Conservation (phyloP, 441 rosid genomes). For the Croton setiger region DNA sequence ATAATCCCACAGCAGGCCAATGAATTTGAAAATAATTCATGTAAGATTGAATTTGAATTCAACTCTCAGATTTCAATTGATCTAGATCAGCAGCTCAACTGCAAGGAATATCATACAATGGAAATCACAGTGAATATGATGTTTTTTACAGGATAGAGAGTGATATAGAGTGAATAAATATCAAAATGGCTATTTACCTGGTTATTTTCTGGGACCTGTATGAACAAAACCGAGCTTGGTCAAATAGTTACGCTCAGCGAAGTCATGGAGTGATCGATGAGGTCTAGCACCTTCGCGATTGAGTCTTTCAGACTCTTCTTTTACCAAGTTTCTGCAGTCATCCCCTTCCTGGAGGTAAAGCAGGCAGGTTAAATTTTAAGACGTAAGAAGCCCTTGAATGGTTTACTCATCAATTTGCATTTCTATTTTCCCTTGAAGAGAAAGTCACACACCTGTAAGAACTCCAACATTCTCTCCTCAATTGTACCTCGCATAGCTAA, state of each 20-base stretch:
- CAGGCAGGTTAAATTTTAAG: background rate
- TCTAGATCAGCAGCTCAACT: background rate
- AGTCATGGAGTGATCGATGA: slow-evolving; percentile 73
- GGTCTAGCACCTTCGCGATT: slow-evolving; percentile 43
- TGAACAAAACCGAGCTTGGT: slow-evolving; percentile 61
- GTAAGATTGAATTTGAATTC: background rate
- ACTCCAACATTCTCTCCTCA: slow-evolving; percentile 89
- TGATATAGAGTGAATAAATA: background rate
- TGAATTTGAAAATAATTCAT: background rate
- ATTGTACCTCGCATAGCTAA: slow-evolving; percentile 88
- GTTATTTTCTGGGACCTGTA: slow-evolving; percentile 28
- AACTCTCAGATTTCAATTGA: background rate
- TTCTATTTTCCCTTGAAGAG: background rate
- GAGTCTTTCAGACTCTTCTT: slow-evolving; percentile 41
- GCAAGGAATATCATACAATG: background rate
- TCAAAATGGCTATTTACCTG: slow-evolving; percentile 4
- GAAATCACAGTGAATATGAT: background rate
- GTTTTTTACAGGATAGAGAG: background rate
- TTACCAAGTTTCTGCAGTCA: slow-evolving; percentile 47
- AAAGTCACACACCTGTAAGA: slow-evolving; percentile 53
- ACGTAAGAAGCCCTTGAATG: background rate
- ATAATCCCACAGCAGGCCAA: background rate
- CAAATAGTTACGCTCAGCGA: slow-evolving; percentile 82
- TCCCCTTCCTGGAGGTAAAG: slow-evolving; percentile 48
- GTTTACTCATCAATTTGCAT: background rate